Evolutionary conservation across 768 basidiomycete genomes (phyloP), one percentile per base, ranked within the genome.

Genomic region (Phaffia tasmanica): DNA sequence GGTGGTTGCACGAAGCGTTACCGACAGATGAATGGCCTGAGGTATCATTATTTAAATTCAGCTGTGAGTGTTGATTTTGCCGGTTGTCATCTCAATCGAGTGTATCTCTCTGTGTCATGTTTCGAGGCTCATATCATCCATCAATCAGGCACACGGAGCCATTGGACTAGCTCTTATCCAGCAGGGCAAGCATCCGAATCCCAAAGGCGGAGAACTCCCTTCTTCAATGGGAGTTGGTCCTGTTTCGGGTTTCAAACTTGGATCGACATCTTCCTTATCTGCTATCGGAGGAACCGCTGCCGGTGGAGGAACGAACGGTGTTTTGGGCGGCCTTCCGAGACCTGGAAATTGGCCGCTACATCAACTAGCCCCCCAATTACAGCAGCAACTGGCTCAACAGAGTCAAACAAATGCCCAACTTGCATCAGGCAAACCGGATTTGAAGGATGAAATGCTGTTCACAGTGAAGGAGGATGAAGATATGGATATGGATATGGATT

Each of bases 111-210:
- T 11, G 3, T 62, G 6, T 32, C 21, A 29, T 4, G 21, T 58
- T 18, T 18, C 29, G 14, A 50, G 42, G 42, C 49, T 59, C 47
- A n/a, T 53, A 57, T 23, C 25, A 5, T 57, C 75, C 69, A 42
- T 98, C 77, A 87, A 87, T 23, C 93, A 93, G 15, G 90, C 92
- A 53, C 95, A 98, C 76, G 94, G 94, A 4, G 86, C 87, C 8
- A 81, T 89, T 51, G 95, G 95, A 6, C 80, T 97, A 0, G 83
- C 85, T 55, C 79, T 95, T 72, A 81, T 97, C 53, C 88, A 89
- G 54, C 74, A 77, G 56, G 78, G 78, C 29, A 75, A 75, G n/a
- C 78, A 79, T 62, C 76, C 77, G 15, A 71, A 73, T 47, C 77
- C 75, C 61, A 67, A 67, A 57, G 56, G 59, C 5, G 27, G 35